These are phyloP conservation scores for Trichaptum fuscoviolaceum DNA, from an alignment of 768 basidiomycete species.

Conservation along the genomic window DNA sequence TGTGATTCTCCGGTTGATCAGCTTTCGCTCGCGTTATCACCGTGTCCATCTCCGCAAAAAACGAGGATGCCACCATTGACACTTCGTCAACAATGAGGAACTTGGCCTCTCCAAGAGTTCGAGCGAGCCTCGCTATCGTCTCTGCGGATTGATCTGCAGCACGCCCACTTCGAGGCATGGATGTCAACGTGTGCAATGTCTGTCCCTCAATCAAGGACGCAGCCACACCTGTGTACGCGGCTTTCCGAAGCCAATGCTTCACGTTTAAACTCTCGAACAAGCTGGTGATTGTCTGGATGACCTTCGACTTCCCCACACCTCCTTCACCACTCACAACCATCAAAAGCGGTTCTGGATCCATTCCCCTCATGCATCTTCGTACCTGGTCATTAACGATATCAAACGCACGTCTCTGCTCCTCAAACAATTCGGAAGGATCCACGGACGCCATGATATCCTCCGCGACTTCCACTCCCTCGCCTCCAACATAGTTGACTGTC, in stretches of 20 bases:
- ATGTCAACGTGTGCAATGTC: conserved; percentile 24
- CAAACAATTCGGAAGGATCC: conserved; percentile 17
- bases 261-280: conserved; percentile 21
- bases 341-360: conserved; percentile 22
- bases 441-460: conserved; percentile 8
- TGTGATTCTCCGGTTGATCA: conserved; percentile 10
- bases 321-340: conserved; percentile 39
- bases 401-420: conserved; percentile 31
- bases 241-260: conserved; percentile 24
- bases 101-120: conserved; percentile 12
- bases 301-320: conserved; percentile 38
- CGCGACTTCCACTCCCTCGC: not conserved
- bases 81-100: conserved; percentile 10
- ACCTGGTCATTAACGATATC: conserved; percentile 28
- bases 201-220: conserved; percentile 33
- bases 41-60: conserved; percentile 2
- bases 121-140: conserved; percentile 4
- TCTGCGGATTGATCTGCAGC: conserved; percentile 6
- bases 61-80: conserved; percentile 9
- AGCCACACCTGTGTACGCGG: conserved; percentile 36
- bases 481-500: not conserved
- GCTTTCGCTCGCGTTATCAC: not conserved
- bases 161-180: conserved; percentile 8
- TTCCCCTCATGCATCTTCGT: conserved; percentile 10
- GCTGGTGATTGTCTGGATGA: conserved; percentile 34